Percentiles rank a stretch among this genome's conserved stretches.
Conservation (phyloP, 169 alveolate genomes). For the Perkinsus chesapeaki region DNA sequence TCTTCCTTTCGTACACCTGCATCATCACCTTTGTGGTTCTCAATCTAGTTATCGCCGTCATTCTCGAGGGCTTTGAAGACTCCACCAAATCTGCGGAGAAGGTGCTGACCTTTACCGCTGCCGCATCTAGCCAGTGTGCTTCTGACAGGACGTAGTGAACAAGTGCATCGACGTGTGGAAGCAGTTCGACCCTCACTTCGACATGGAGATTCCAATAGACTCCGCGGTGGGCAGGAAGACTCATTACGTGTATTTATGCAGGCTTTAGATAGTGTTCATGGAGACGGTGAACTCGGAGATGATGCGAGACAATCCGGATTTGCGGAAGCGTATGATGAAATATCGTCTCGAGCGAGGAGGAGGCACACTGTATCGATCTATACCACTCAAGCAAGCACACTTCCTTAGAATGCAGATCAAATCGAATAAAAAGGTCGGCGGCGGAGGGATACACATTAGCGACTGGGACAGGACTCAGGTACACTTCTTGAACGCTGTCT, state of each 20-base stretch:
- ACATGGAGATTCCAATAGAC: not conserved
- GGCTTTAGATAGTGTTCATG: not conserved
- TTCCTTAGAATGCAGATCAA: not conserved
- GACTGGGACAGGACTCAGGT: no score
- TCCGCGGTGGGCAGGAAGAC: not conserved
- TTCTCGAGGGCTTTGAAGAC: constrained; percentile 26
- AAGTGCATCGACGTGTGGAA: constrained; percentile 1
- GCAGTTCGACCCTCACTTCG: constrained; percentile 7
- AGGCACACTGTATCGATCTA: not conserved
- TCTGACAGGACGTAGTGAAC: not conserved
- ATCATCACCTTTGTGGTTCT: constrained; percentile 17
- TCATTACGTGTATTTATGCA: not conserved
- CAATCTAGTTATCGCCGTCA: constrained; percentile 29
- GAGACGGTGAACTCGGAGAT: not conserved
- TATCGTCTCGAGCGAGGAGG: not conserved
- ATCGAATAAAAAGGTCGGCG: not conserved
- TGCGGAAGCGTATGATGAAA: not conserved
- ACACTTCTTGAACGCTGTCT: not conserved
- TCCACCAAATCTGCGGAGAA: constrained; percentile 7
- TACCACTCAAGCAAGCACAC: not conserved
- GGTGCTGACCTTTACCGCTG: not conserved
- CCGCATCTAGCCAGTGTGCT: not conserved
- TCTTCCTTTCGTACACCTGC: constrained; percentile 15
- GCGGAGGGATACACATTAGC: no score
- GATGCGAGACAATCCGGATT: not conserved